Conservation (phyloP, 306 rosid species). For the Neltuma alba region DNA sequence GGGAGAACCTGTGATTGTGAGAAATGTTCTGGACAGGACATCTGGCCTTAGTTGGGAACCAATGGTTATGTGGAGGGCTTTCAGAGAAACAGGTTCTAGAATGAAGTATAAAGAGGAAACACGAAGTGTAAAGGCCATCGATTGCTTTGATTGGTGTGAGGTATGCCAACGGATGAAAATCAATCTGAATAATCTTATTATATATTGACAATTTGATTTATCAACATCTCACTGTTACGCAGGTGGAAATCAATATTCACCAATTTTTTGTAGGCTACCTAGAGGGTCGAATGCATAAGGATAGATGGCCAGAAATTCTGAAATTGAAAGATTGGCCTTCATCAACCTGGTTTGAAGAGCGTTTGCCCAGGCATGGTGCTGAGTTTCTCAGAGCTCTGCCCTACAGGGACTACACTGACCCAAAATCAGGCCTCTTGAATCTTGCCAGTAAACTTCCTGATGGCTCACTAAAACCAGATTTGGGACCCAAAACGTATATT, state of each 20-base stretch:
- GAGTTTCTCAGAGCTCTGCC: constrained; percentile 56
- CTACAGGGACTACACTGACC: constrained; percentile 56
- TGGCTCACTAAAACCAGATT: constrained; percentile 47
- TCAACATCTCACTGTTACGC: constrained; percentile 22
- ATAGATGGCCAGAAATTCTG: constrained; percentile 58
- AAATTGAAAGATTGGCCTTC: constrained; percentile 68
- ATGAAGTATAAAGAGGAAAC: constrained; percentile 44
- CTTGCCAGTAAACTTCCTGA: constrained; percentile 56
- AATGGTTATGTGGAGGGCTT: constrained; percentile 56
- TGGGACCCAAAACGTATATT: constrained; percentile 64
- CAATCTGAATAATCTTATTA: constrained; percentile 8
- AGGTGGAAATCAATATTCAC: constrained; percentile 59
- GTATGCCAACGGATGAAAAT: constrained; percentile 30
- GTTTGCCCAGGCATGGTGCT: constrained; percentile 58
- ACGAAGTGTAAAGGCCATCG: constrained; percentile 46
- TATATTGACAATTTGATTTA: constrained; percentile 23
- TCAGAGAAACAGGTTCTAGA: constrained; percentile 49
- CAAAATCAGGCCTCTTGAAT: constrained; percentile 53
- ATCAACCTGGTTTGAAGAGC: constrained; percentile 58
- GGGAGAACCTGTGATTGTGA: constrained; percentile 52
- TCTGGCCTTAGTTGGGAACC: constrained; percentile 57
- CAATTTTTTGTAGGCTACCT: constrained; percentile 60
- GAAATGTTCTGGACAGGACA: constrained; percentile 46
- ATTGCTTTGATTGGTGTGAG: constrained; percentile 65
- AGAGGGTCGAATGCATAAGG: constrained; percentile 48